phyloP scores from a whole-genome alignment of 2,329 filamentous ascomycete species.

The Fusarium tjaetaba region DNA sequence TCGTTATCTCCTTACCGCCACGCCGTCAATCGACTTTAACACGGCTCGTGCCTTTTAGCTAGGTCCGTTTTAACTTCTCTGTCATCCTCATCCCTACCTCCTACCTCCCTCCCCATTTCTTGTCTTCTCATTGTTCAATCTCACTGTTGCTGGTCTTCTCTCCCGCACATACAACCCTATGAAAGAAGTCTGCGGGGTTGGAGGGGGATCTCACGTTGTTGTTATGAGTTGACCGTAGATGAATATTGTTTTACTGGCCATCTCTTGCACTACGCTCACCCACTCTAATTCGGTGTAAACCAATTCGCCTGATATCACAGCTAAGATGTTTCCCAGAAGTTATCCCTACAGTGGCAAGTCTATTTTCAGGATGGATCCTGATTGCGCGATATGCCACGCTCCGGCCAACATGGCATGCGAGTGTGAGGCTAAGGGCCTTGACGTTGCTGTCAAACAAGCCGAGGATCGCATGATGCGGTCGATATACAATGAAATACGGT shows the following conservation, averaged over 20 bases:
- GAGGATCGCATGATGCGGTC: constrained; percentile 71
- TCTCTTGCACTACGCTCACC: constrained; percentile 17
- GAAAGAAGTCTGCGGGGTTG: constrained; percentile 44
- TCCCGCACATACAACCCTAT: constrained; percentile 39
- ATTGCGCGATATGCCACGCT: constrained; percentile 73
- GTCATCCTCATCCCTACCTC: constrained; percentile 28
- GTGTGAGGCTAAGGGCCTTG: constrained; percentile 73
- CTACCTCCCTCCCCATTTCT: constrained; percentile 33
- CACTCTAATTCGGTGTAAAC: constrained; percentile 20
- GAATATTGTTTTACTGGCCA: constrained; percentile 35
- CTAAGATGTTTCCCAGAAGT: constrained; percentile 65
- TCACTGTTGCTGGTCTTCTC: constrained; percentile 30
- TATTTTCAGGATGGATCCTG: constrained; percentile 72
- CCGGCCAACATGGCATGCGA: constrained; percentile 69
- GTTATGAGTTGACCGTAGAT: constrained; percentile 41
- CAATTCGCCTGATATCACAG: constrained; percentile 39
- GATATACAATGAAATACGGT: constrained; percentile 73
- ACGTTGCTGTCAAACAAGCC: constrained; percentile 70
- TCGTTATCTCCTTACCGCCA: constrained; percentile 46
- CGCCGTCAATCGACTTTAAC: constrained; percentile 37
- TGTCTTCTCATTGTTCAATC: constrained; percentile 29
- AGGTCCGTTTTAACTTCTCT: constrained; percentile 45
- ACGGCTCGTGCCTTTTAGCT: constrained; percentile 35
- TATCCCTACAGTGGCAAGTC: constrained; percentile 57
- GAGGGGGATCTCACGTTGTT: constrained; percentile 41